These are phyloP conservation scores for Fusarium devonianum DNA, from an alignment of 2,329 filamentous ascomycete genomes.

Conservation along the genomic window DNA sequence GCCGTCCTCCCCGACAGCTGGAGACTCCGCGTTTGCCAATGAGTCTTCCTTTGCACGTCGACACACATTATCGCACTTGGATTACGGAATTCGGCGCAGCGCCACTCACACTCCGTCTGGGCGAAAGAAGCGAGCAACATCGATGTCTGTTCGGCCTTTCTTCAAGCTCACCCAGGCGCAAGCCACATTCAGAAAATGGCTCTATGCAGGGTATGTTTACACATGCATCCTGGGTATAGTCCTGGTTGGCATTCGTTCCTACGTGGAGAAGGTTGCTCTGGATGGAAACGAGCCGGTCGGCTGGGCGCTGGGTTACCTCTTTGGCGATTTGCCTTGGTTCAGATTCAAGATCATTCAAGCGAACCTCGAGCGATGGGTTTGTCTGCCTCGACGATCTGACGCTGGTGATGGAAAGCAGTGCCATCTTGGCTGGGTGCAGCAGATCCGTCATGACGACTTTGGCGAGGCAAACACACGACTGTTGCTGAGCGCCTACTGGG, in stretches of 20 bases:
- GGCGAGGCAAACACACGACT: constrained; percentile 86
- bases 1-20: constrained; percentile 29
- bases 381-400: constrained; percentile 62
- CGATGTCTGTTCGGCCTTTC: constrained; percentile 73
- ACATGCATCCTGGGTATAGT: constrained; percentile 69
- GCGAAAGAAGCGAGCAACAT: constrained; percentile 69
- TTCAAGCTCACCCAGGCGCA: constrained; percentile 81
- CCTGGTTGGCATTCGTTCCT: constrained; percentile 73
- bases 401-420: constrained; percentile 49
- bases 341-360: constrained; percentile 73
- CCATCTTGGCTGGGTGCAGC: constrained; percentile 66
- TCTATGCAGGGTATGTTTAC: constrained; percentile 85
- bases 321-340: constrained; percentile 78
- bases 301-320: constrained; percentile 89
- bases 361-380: constrained; percentile 78
- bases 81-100: constrained; percentile 47
- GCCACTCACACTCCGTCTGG: constrained; percentile 67
- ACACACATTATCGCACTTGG: constrained; percentile 61
- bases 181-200: constrained; percentile 78
- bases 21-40: constrained; percentile 27
- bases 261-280: constrained; percentile 73
- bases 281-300: constrained; percentile 81
- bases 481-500: constrained; percentile 76
- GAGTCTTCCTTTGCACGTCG: constrained; percentile 45
- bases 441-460: constrained; percentile 68